Percentiles rank a stretch among this genome's conserved stretches.
Evolutionary conservation across 768 basidiomycete species (phyloP).

Genomic region (Megacollybia marginata): DNA sequence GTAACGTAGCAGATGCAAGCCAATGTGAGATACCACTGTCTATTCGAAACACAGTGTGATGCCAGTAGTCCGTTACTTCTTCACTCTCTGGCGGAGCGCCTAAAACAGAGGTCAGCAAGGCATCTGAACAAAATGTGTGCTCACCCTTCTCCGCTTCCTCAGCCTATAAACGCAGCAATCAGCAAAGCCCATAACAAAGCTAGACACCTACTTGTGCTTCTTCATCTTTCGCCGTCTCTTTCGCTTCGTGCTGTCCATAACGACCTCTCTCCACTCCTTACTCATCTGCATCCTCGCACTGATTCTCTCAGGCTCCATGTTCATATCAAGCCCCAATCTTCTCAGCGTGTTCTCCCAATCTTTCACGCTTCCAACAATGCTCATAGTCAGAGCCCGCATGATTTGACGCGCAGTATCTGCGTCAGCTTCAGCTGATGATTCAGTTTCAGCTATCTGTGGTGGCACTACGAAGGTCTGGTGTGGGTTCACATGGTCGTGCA

Average conservation of each 20-base stretch:
- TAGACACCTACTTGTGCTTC: slow-evolving; percentile 78
- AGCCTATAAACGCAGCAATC: slow-evolving; percentile 39
- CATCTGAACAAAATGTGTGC: slow-evolving; percentile 16
- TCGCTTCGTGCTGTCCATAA: slow-evolving; percentile 77
- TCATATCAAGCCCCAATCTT: slow-evolving; percentile 53
- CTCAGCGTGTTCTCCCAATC: slow-evolving; percentile 66
- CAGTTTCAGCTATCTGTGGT: slow-evolving; percentile 16
- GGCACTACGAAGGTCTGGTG: slow-evolving; percentile 27
- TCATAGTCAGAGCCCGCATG: slow-evolving; percentile 66
- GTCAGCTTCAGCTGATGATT: slow-evolving; percentile 60
- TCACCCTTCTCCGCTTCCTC: slow-evolving; percentile 84
- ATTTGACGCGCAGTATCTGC: slow-evolving; percentile 76
- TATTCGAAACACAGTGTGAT: neutral
- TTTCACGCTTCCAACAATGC: slow-evolving; percentile 49
- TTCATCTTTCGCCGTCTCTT: slow-evolving; percentile 93
- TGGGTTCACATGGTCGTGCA: neutral
- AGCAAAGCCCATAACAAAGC: slow-evolving; percentile 3
- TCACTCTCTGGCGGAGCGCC: slow-evolving; percentile 36
- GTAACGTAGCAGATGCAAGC: slow-evolving; percentile 47
- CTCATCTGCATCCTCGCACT: slow-evolving; percentile 46
- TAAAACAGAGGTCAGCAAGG: slow-evolving; percentile 17
- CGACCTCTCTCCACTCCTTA: slow-evolving; percentile 55
- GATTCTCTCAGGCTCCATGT: slow-evolving; percentile 41
- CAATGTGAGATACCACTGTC: neutral
- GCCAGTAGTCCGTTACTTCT: neutral